Conservation (phyloP, 192 early-diverging fungal species). For the Podila clonocystis region DNA sequence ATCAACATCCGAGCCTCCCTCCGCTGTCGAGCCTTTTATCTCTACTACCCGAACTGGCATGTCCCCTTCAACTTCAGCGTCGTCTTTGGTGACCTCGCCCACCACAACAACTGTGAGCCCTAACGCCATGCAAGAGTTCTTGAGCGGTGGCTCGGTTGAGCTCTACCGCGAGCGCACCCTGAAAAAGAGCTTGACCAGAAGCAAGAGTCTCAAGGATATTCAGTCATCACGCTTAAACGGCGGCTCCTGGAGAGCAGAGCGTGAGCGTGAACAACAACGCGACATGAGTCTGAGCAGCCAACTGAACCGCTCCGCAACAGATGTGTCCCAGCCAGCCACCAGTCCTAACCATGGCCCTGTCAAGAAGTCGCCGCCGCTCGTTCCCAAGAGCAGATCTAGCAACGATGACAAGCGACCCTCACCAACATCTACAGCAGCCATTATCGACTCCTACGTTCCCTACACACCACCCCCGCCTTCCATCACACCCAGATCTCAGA, state of each 20-base stretch:
- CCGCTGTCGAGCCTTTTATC: neutral
- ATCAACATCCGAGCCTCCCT: neutral
- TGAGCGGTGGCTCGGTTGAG: constrained; percentile 34
- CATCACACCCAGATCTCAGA: constrained; percentile 18
- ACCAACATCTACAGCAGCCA: neutral
- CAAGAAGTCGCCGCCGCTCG: constrained; percentile 34
- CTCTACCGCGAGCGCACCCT: constrained; percentile 41
- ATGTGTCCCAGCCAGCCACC: neutral
- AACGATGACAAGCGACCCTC: constrained; percentile 9
- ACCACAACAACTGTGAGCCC: neutral
- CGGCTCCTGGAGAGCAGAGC: constrained; percentile 40
- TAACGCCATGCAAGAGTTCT: constrained; percentile 44
- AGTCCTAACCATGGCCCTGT: neutral
- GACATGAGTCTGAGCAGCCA: neutral
- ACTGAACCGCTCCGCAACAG: neutral
- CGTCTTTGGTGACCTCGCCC: constrained; percentile 9
- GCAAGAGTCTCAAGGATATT: constrained; percentile 47
- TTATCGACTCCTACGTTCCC: constrained; percentile 18
- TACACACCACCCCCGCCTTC: constrained; percentile 46
- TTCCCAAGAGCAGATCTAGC: constrained; percentile 13
- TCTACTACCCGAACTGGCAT: neutral
- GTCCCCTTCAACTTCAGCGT: constrained; percentile 18
- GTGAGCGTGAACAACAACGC: constrained; percentile 16
- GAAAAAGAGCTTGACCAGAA: constrained; percentile 44
- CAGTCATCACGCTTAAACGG: constrained; percentile 39